Base-by-base conservation (phyloP, 1,284 basidiomycete species). In the Cutaneotrichosporon cavernicola region DNA sequence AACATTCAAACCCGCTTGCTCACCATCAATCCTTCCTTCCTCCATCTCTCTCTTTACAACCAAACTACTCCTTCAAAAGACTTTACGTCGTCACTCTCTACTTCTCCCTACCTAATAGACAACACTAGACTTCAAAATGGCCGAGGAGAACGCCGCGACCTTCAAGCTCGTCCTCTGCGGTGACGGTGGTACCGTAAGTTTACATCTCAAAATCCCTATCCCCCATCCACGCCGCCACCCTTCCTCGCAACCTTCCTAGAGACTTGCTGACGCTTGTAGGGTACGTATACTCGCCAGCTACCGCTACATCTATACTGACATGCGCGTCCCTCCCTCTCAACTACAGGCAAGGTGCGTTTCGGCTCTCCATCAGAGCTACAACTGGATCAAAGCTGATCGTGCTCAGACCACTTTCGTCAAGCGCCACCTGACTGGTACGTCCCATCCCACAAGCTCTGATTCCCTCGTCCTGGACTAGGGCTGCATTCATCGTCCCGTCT, bases 91-190 rank as follows among this genome's bases (percentile, higher is more conserved):
- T 57, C 43, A 36, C 52, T 22, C 36, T 51, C 32, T 49, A 13
- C 26, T 32, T 40, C 46, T 36, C 43, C 10, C 31, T 47, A 32
- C 26, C 22, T 21, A 47, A 63, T 52, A 60, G 61, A 58, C 57
- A 11, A 21, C 55, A 9, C 36, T 56, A 56, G 55, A 56, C 51
- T 30, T 30, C 36, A 76, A 70, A 69, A 77, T 77, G 75, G 70
- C 77, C 69, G 76, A 82, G 69, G 85, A 93, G 72, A 38, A 51
- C 56, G 59, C 58, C 38, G 93, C 97, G 60, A 94, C 93, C 69
- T 99, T 99, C 87, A 99, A 99, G 85, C 92, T 99, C 81, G 96
- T 99, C 70, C 78, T 81, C 49, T 95, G 97, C 76, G 95, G 96
- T 78, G 96, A 98, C 80, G 96, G 96, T 82, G 96, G 96, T 81